Base-by-base conservation (phyloP, 2,329 filamentous ascomycete species). In the Dothidotthia symphoricarpi region DNA sequence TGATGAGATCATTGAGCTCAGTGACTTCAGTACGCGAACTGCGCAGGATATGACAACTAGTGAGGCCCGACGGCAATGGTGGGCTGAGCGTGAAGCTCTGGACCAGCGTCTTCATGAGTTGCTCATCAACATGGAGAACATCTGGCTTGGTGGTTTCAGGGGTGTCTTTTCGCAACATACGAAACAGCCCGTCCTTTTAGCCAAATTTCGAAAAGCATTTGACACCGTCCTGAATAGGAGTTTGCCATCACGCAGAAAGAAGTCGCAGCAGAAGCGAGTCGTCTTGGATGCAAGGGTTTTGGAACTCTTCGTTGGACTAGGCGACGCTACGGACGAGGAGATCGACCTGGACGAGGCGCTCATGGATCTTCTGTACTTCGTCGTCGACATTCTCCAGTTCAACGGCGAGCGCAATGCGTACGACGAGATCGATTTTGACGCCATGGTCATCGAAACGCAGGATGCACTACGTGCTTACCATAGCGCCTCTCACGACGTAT, bases 331-430 rank as follows among this genome's bases (percentile, higher is more conserved):
- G 0, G 76, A 78, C 6, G 78, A 82, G 2, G 80, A 82, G 6
- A 69, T 73, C 41, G 88, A 95, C 46, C 77, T 94, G 15, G 91
- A 97, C 47, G 91, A 97, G 57, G 81, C 85, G 0, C 71, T 98
- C n/a, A 88, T 85, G 51, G 93, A 98, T 62, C 72, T 98, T 17
- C 77, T 98, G 3, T 97, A 96, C 69, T 97, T 97, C 61, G 86
- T 97, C 1, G 84, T 98, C 5, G 93, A 98, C 57, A 90, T 97
- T 34, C 75, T 98, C 3, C 93, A 97, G 63, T 97, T 98, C 66
- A 88, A 95, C 53, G 93, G 93, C 12, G 94, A 98, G 69, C 80
- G 83, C 31, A 98, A 97, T 61, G 93, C 94, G 0, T 96, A 96
- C 67, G 93, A 98, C 55, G 93, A 98, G 69, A 87, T 98, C 47